Base-by-base conservation (phyloP, 1,284 basidiomycete genomes). In the Puccinia horiana region DNA sequence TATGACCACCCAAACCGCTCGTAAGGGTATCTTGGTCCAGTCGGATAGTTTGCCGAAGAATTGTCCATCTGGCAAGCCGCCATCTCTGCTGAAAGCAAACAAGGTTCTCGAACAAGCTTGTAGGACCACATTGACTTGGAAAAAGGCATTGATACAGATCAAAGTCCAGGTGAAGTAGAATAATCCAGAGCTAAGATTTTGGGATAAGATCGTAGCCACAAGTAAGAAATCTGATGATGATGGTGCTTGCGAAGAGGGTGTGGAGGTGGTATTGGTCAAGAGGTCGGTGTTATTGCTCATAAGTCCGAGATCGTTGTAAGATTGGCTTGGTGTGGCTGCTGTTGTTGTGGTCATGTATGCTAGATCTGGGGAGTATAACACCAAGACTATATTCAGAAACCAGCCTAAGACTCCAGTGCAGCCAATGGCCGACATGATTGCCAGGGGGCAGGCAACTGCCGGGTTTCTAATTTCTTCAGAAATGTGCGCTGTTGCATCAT, bases 401-500 rank as follows among this genome's bases (percentile, higher is more conserved):
- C 93, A 95, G 65, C 94, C 94, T 80, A 92, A 89, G 40, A 93
- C 87, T 81, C 92, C 93, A 2, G 94, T 95, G 23, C 93, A 35
- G 47, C 61, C 88, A 47, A 96, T 94, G 80, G 95, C 95, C 73
- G 94, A 92, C 86, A 95, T 91, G 85, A 95, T 95, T 14, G 93
- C 94, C 61, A 91, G 87, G 23, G 88, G 88, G 3, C 87, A 94
- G 79, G 94, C 93, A 84, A 94, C 93, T 3, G 94, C 93, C 16
- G 95, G 95, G 70, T 93, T 90, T 85, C 91, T 91, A 47, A 97
- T 93, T 88, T 97, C 95, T 86, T 97, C 95, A 9, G 93, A 93
- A 84, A 97, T 96, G 87, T 97, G 95, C 1, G 94, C 94, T 11
- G 89, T 88, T 6, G 88, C 88, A 82, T 88, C 88, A 85, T 89